A percentile compares a stretch with the other conserved stretches of the same genome.
Conservation (phyloP, 768 basidiomycete genomes). For the Dendrothele bispora region DNA sequence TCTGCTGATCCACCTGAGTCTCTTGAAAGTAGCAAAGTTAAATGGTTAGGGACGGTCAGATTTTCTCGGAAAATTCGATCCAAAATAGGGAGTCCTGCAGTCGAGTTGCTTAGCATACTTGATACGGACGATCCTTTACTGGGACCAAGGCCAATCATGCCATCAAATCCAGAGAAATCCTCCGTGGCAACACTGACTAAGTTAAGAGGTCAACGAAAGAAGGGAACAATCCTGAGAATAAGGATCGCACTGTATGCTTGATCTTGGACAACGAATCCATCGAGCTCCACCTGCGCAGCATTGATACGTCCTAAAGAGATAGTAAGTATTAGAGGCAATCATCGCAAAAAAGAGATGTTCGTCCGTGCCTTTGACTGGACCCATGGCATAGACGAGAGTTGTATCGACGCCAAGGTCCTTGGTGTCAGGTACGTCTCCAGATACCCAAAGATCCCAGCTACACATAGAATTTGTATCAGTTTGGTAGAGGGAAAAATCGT, state of each 20-base stretch:
- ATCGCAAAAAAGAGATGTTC: neutral
- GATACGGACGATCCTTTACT: constrained; percentile 17
- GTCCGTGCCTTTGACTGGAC: constrained; percentile 14
- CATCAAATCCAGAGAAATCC: constrained; percentile 10
- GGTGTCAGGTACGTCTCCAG: constrained; percentile 13
- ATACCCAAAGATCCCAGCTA: constrained; percentile 23
- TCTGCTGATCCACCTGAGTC: neutral
- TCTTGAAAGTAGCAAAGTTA: constrained; percentile 21
- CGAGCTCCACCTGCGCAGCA: constrained; percentile 14
- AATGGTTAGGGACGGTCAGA: constrained; percentile 18
- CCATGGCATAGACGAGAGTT: constrained; percentile 19
- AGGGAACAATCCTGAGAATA: neutral
- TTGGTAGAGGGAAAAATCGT: neutral
- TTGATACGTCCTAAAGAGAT: constrained; percentile 15
- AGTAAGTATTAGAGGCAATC: neutral
- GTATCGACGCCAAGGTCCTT: constrained; percentile 11
- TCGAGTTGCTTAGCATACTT: constrained; percentile 2
- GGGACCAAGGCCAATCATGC: constrained; percentile 23
- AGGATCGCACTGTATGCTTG: constrained; percentile 19
- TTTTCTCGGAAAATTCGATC: constrained; percentile 24
- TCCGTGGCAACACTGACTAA: neutral
- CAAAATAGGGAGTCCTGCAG: constrained; percentile 15
- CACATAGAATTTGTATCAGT: neutral
- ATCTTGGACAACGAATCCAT: constrained; percentile 13
- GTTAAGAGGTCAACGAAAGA: neutral